phyloP scores from a whole-genome alignment of 1,284 basidiomycete species.

The Heterobasidion parviporum region DNA sequence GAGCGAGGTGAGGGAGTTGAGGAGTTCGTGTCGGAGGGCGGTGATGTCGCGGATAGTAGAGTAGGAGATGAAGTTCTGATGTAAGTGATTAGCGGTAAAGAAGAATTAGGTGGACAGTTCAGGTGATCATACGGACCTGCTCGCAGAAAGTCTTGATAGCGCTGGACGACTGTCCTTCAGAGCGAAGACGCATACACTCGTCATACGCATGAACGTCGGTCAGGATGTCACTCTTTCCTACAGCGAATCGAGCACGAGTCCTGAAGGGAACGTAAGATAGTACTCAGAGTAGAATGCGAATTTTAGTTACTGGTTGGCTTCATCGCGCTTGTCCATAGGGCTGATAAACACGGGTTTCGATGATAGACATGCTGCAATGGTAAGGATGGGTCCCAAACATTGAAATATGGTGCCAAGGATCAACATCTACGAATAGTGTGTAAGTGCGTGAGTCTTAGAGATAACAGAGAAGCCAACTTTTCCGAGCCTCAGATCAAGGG shows the following conservation, averaged over 20 bases:
- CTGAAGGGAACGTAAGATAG: constrained; percentile 24
- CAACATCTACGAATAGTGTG: constrained; percentile 59
- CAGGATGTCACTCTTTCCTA: constrained; percentile 79
- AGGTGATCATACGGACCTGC: constrained; percentile 34
- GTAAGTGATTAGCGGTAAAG: no score
- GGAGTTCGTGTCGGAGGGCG: constrained; percentile 72
- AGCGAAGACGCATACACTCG: constrained; percentile 48
- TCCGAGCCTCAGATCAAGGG: constrained; percentile 82
- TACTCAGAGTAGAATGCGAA: background rate
- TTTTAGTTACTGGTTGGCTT: constrained; percentile 52
- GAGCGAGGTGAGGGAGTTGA: constrained; percentile 63
- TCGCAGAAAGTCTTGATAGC: constrained; percentile 67
- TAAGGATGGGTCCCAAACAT: constrained; percentile 72
- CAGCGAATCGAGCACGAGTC: constrained; percentile 61
- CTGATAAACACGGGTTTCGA: constrained; percentile 82
- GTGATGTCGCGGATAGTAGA: constrained; percentile 77
- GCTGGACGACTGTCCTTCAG: constrained; percentile 38
- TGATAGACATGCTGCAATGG: constrained; percentile 77
- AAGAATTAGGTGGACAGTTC: background rate
- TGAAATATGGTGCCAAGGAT: constrained; percentile 75
- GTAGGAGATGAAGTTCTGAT: constrained; percentile 78
- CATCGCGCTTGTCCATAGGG: constrained; percentile 79
- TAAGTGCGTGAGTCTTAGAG: no score
- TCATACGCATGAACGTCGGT: constrained; percentile 78
- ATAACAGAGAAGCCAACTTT: constrained; percentile 42